Evolutionary conservation across 352 stramenopile genomes (phyloP), one percentile per base, ranked within the genome.

Genomic region (Porosira glacialis): DNA sequence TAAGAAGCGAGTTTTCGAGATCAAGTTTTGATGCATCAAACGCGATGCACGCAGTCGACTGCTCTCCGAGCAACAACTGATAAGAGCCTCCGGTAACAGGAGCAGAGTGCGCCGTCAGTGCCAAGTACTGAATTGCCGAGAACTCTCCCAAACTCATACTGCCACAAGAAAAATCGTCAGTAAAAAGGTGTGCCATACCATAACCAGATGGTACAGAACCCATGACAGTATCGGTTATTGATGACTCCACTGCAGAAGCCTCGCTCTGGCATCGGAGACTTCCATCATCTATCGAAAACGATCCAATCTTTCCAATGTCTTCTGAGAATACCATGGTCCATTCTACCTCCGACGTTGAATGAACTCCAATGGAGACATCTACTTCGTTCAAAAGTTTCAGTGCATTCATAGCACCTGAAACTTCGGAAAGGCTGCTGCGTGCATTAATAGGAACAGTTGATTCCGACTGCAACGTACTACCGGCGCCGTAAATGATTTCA

Each of bases 1-100:
- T 86, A 59, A 94, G 80, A 30, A 96, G 74, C 24, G 87, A 88
- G 3, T 67, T 38, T 61, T 94, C 91, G 56, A 95, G 68, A 11
- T 85, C 59, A 17, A 57, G 55, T 30, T 78, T 87, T 28, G 72
- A 90, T 28, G 91, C 90, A 66, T 93, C 88, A 58, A 93, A 93
- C 38, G 86, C 49, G 51, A 96, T 94, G 47, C 75, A 85, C n/a
- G 28, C 47, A 31, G 79, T 68, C 44, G 53, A 51, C 61, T 81
- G 17, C 21, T 59, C 49, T 24, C 80, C 79, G 2, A 87, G 59
- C 49, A 63, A 64, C 17, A 87, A 74, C 44, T 88, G 66, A 71
- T 87, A 91, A 8, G 71, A 78, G 48, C 83, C 85, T 44, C 78
- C 65, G 31, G 73, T 70, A n/a, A 87, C 79, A 45, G 38, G 31